Evolutionary conservation across 2,329 filamentous ascomycete species (phyloP).

Genomic region (Rhynchosporium agropyri): DNA sequence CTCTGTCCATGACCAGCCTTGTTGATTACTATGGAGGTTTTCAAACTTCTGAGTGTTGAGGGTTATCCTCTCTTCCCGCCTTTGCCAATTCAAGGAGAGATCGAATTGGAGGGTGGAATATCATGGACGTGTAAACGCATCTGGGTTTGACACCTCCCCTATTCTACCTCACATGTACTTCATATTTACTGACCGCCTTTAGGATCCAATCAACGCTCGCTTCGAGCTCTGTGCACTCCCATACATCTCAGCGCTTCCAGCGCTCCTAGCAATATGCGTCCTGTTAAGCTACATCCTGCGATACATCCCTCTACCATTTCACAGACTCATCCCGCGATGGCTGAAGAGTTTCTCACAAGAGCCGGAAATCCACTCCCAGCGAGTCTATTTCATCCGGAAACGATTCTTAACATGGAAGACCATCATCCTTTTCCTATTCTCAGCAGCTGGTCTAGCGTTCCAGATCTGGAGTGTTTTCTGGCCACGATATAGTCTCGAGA

Average conservation of each 20-base stretch:
- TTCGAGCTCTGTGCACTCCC: slow-evolving; percentile 38
- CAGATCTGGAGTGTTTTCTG: slow-evolving; percentile 42
- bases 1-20: neutral
- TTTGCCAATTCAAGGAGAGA: neutral
- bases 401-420: slow-evolving; percentile 39
- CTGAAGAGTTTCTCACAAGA: slow-evolving; percentile 54
- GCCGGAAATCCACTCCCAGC: slow-evolving; percentile 41
- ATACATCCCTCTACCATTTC: slow-evolving; percentile 32
- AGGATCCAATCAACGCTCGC: slow-evolving; percentile 39
- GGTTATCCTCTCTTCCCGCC: neutral
- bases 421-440: slow-evolving; percentile 45
- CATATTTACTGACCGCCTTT: neutral
- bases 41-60: slow-evolving; percentile 15
- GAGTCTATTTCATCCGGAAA: slow-evolving; percentile 37
- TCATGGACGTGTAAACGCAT: slow-evolving; percentile 11
- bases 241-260: slow-evolving; percentile 37
- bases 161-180: slow-evolving; percentile 13
- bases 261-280: slow-evolving; percentile 39
- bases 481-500: slow-evolving; percentile 45
- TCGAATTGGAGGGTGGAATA: neutral
- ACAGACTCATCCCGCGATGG: slow-evolving; percentile 50
- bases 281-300: slow-evolving; percentile 36
- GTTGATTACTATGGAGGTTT: slow-evolving; percentile 11
- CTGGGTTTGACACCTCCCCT: slow-evolving; percentile 19
- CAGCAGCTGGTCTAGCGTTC: slow-evolving; percentile 43